phyloP scores from a whole-genome alignment of 2,329 filamentous ascomycete species.

The Stachybotrys echinatus region DNA sequence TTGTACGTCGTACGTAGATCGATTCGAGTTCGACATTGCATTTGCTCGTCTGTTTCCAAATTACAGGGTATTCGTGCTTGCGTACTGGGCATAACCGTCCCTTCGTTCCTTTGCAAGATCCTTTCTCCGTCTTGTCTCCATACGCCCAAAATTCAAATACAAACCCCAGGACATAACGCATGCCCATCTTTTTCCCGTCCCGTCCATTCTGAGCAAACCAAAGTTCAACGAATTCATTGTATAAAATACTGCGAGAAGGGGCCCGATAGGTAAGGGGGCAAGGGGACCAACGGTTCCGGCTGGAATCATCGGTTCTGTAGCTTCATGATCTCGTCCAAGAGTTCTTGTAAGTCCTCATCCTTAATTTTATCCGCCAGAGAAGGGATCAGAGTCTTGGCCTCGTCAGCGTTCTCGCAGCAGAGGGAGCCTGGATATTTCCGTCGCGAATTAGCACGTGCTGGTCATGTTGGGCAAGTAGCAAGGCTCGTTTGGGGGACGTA shows the following conservation, averaged over 20 bases:
- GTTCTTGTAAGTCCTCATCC: constrained; percentile 80
- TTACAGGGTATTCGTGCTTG: constrained; percentile 7
- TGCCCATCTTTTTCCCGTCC: constrained; percentile 10
- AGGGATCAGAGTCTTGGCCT: constrained; percentile 94
- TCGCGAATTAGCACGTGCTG: background rate
- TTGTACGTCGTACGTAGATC: background rate
- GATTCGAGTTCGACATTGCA: background rate
- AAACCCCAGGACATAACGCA: constrained; percentile 1
- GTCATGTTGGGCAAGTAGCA: too few species aligned
- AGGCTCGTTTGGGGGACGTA: too few species aligned
- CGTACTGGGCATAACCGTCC: background rate
- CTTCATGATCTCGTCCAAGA: constrained; percentile 89
- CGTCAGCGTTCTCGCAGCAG: constrained; percentile 87
- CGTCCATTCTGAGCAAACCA: constrained; percentile 5
- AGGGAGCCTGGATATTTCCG: constrained; percentile 63
- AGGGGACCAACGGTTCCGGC: background rate
- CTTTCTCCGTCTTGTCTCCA: constrained; percentile 11
- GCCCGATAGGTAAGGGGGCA: background rate
- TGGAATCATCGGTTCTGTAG: constrained; percentile 41
- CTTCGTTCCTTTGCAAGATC: constrained; percentile 4
- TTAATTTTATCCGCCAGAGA: constrained; percentile 83
- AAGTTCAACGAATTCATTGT: too few species aligned
- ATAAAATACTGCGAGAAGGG: too few species aligned
- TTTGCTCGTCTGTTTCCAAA: background rate
- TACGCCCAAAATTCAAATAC: constrained; percentile 22